phyloP scores from a whole-genome alignment of 495 filamentous ascomycete genomes.

The Tuber umbilicatum region DNA sequence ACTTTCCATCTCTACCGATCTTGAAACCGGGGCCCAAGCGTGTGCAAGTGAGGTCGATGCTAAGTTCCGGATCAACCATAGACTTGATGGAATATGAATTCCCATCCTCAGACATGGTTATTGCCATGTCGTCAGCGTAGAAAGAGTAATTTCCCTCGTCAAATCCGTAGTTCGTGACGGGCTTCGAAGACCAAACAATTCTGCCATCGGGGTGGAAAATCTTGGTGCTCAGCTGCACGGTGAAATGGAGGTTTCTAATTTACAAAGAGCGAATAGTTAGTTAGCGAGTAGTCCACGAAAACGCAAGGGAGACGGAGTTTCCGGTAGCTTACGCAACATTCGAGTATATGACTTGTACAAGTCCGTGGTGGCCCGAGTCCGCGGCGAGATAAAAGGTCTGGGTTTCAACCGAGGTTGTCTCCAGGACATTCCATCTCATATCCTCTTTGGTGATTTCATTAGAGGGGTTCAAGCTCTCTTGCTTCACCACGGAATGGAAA shows the following conservation, averaged over 20 bases:
- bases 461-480: conserved; percentile 71
- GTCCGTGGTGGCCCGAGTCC: conserved; percentile 65
- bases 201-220: conserved; percentile 71
- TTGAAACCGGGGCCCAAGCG: conserved; percentile 72
- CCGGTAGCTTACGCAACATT: conserved; percentile 76
- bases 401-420: conserved; percentile 89
- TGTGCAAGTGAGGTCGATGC: conserved; percentile 78
- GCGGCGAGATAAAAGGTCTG: conserved; percentile 87
- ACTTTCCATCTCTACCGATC: conserved; percentile 78
- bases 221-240: conserved; percentile 85
- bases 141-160: conserved; percentile 75
- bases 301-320: background rate
- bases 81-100: conserved; percentile 79
- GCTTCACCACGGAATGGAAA: conserved; percentile 74
- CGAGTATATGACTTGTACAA: conserved; percentile 92
- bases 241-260: conserved; percentile 76
- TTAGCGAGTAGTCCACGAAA: background rate
- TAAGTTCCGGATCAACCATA: conserved; percentile 62
- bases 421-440: conserved; percentile 71
- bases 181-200: conserved; percentile 73
- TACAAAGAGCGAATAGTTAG: background rate
- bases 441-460: conserved; percentile 70
- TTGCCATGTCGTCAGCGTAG: conserved; percentile 70
- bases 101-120: conserved; percentile 78
- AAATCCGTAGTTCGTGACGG: conserved; percentile 69